Conservation (phyloP, 108 stramenopile genomes). For the Parmales sp. region DNA sequence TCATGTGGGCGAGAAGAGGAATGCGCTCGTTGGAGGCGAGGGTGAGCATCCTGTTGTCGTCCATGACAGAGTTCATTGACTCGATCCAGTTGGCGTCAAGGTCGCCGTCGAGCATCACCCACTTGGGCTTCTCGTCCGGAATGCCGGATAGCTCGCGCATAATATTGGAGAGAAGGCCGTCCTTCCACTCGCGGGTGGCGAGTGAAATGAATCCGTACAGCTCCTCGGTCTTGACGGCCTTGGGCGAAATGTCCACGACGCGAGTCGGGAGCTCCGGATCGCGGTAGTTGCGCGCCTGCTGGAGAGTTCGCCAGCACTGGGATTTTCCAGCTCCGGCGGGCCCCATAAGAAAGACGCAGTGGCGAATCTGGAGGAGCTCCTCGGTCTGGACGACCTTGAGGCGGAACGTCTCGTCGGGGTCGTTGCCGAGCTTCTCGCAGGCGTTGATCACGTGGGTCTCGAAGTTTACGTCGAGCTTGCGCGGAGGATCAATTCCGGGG, state of each 20-base stretch:
- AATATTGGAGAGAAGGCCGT: conserved; percentile 60
- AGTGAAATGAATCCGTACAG: conserved; percentile 65
- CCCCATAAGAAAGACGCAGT: conserved; percentile 59
- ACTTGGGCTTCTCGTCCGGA: conserved; percentile 61
- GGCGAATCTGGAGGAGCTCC: conserved; percentile 49
- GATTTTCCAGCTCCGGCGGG: conserved; percentile 63
- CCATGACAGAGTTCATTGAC: conserved; percentile 75
- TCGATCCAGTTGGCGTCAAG: conserved; percentile 79
- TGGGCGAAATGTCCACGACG: conserved; percentile 58
- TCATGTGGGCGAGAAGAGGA: conserved; percentile 65
- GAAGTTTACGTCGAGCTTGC: conserved; percentile 30
- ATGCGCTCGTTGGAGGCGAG: conserved; percentile 75
- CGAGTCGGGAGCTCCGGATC: conserved; percentile 32
- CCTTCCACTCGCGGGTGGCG: conserved; percentile 71
- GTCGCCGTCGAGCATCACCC: conserved; percentile 77
- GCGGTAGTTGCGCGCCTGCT: conserved; percentile 38
- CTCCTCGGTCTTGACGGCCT: conserved; percentile 67
- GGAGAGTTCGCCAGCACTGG: conserved; percentile 63
- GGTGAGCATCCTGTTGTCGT: conserved; percentile 76
- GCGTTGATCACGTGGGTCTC: conserved; percentile 29
- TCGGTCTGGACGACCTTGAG: conserved; percentile 45
- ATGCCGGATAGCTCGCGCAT: conserved; percentile 64
- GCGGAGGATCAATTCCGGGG: conserved; percentile 45
- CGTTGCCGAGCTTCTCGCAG: conserved; percentile 33
- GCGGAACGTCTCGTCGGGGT: conserved; percentile 44